Evolutionary conservation across 306 rosid genomes (phyloP), one percentile per base, ranked within the genome.

Genomic region (Lathyrus sativus): DNA sequence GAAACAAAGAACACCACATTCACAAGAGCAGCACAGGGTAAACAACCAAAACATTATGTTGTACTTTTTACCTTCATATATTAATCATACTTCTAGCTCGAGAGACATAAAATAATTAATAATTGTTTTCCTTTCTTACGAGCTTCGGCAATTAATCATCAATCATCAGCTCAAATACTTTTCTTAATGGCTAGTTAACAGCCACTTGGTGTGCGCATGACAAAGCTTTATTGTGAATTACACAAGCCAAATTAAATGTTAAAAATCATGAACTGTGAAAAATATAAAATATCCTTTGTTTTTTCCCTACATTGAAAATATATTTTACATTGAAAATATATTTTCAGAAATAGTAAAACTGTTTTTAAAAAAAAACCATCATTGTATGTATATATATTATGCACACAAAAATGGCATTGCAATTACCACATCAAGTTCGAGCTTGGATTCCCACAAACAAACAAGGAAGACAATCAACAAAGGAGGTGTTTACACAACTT

Each of bases 391-490:
- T 28, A 56, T 12, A 11, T 29, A 54, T 9, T 69, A n/a, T 18
- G 33, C 9, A 22, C 15, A 0, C 2, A 44, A 33, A 56, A 26
- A 39, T 14, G 50, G 13, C 65, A 67, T 17, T 10, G 55, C n/a
- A 68, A 67, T 50, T 13, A 57, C 68, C 18, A 43, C 38, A 72
- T 50, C 62, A 75, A 67, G 55, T 35, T 62, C 54, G 49, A 68
- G 62, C 67, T 73, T 17, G 35, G 24, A 61, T 63, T 78, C 63
- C 74, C 29, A 58, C 4, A 67, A 67, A 39, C 55, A 67, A 12
- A 49, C 29, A 78, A 67, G 41, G 42, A 29, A 49, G 14, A 42
- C 28, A 76, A 62, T 31, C 46, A 17, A 24, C 38, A 53, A 31
- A 55, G 35, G 29, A 33, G 26, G 33, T 10, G 14, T n/a, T 8